A percentile compares a stretch with the other conserved stretches of the same genome.
phyloP scores from a whole-genome alignment of 1,284 basidiomycete species.

The Cutaneotrichosporon cutaneum region DNA sequence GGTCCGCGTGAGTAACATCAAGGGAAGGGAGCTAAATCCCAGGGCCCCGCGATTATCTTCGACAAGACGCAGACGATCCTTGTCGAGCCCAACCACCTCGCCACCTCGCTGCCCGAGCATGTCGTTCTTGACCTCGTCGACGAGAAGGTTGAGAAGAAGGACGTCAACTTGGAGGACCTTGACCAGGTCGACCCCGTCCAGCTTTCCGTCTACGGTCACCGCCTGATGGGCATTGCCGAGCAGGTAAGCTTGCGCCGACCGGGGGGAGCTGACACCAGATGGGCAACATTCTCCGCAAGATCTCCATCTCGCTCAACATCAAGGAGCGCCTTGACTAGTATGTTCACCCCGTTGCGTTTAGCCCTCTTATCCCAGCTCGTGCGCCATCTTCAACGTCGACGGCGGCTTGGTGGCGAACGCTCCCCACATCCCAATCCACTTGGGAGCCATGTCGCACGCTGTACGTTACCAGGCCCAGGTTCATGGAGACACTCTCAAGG shows the following conservation, averaged over 20 bases:
- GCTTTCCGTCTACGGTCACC: constrained; percentile 58
- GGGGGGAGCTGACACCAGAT: constrained; percentile 32
- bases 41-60: constrained; percentile 44
- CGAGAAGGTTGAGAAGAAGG: constrained; percentile 23
- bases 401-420: constrained; percentile 57
- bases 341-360: background rate
- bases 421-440: constrained; percentile 49
- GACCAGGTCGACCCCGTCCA: constrained; percentile 55
- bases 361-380: constrained; percentile 35
- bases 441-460: constrained; percentile 46
- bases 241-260: constrained; percentile 16
- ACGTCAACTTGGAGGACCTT: constrained; percentile 24
- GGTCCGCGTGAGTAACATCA: constrained; percentile 23
- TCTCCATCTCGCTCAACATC: constrained; percentile 52
- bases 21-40: background rate
- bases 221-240: constrained; percentile 57
- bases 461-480: constrained; percentile 41
- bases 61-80: constrained; percentile 49
- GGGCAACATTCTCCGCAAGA: constrained; percentile 57
- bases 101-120: constrained; percentile 37
- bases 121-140: constrained; percentile 39
- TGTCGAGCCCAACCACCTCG: constrained; percentile 34
- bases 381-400: constrained; percentile 55
- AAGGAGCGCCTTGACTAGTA: constrained; percentile 46
- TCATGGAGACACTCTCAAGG: constrained; percentile 36